phyloP scores from a whole-genome alignment of 768 basidiomycete species.

The Pleurotus citrinopileatus region DNA sequence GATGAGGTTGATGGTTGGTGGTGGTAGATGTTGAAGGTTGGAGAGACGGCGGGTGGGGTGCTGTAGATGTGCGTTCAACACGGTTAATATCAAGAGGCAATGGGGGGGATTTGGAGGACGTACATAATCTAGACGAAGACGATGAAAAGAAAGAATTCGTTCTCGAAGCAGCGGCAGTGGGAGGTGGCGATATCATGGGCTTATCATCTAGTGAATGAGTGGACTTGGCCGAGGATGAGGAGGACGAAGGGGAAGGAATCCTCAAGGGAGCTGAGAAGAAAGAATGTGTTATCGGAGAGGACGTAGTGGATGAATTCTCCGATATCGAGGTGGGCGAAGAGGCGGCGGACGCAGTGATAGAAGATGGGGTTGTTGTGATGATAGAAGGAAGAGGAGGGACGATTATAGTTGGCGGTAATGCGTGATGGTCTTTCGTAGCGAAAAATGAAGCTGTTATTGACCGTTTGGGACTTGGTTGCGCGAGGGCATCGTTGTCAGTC shows the following conservation, averaged over 20 bases:
- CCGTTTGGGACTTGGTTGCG: conserved; percentile 16
- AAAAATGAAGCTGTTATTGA: conserved; percentile 28
- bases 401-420: too few relatives aligned
- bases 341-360: background rate
- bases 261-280: background rate
- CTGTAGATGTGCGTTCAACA: background rate
- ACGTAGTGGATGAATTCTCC: background rate
- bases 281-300: background rate
- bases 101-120: background rate
- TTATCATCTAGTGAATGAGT: too few relatives aligned
- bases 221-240: background rate
- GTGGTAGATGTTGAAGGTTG: background rate
- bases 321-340: background rate
- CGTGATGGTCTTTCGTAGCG: conserved; percentile 15
- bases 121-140: background rate
- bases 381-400: background rate
- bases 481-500: background rate
- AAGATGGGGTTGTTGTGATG: background rate
- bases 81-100: background rate
- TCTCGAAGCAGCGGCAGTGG: too few relatives aligned
- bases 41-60: background rate
- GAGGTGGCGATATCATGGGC: too few relatives aligned
- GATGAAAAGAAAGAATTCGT: background rate
- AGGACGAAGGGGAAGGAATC: background rate
- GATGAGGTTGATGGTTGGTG: conserved; percentile 13